Conservation (phyloP, 495 filamentous ascomycete genomes). For the Hypoxylon fragiforme region DNA sequence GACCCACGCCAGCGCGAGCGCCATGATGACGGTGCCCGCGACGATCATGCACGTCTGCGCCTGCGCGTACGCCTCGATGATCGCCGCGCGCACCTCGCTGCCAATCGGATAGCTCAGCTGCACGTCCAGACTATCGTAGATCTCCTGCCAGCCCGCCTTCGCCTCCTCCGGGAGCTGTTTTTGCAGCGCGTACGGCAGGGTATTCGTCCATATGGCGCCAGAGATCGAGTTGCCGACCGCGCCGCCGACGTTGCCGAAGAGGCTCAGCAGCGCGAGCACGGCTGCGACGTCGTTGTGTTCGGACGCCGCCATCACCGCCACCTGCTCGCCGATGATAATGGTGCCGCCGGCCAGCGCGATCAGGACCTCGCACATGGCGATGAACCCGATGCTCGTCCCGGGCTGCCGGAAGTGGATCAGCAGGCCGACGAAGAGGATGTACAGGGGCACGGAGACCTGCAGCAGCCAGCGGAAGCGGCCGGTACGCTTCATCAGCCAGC, state of each 20-base stretch:
- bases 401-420: constrained; percentile 65
- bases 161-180: constrained; percentile 49
- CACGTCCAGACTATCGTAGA: constrained; percentile 50
- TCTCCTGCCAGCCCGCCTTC: constrained; percentile 24
- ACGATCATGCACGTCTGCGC: constrained; percentile 2
- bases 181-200: constrained; percentile 48
- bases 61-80: constrained; percentile 48
- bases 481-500: constrained; percentile 49
- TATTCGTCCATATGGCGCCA: constrained; percentile 60
- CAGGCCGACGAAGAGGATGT: constrained; percentile 61
- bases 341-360: background rate
- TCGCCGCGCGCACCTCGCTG: constrained; percentile 44
- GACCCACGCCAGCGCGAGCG: background rate
- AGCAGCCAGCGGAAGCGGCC: constrained; percentile 53
- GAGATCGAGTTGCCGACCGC: constrained; percentile 58
- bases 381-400: constrained; percentile 54
- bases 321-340: constrained; percentile 34
- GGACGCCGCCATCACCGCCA: constrained; percentile 59
- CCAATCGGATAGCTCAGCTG: constrained; percentile 52
- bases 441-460: constrained; percentile 55
- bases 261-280: constrained; percentile 55
- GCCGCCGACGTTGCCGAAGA: constrained; percentile 58
- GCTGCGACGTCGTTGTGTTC: constrained; percentile 60
- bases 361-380: constrained; percentile 70
- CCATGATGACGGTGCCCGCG: constrained; percentile 3